Conservation (phyloP, 2,329 filamentous ascomycete genomes). For the Aplosporella prunicola region DNA sequence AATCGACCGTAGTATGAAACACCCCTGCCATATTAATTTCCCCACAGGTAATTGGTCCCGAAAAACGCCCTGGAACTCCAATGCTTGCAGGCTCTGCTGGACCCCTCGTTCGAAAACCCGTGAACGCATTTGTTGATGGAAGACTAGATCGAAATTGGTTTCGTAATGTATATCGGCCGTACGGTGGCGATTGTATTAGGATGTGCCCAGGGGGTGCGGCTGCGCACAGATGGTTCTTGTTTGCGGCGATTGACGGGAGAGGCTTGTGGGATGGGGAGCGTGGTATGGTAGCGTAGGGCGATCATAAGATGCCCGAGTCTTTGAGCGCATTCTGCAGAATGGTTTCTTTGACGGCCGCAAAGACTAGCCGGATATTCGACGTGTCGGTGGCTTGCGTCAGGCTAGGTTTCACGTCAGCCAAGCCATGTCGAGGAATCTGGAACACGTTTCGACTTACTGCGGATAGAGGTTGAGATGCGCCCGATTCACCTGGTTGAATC, state of each 20-base stretch:
- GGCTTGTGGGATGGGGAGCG: conserved; percentile 4
- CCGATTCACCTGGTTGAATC: conserved; percentile 96
- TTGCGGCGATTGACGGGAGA: conserved; percentile 10
- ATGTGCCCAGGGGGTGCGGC: conserved; percentile 11
- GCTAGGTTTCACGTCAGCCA: conserved; percentile 39
- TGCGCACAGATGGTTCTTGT: conserved; percentile 11
- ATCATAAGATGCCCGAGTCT: conserved; percentile 81
- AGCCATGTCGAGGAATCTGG: neutral
- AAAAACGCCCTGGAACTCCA: conserved; percentile 11
- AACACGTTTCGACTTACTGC: conserved; percentile 58
- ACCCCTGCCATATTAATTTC: conserved; percentile 8
- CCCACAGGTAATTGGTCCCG: conserved; percentile 4
- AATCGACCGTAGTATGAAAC: too few relatives aligned
- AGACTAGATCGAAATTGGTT: conserved; percentile 4
- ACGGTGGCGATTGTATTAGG: conserved; percentile 10
- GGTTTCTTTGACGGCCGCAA: conserved; percentile 96
- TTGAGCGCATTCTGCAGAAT: conserved; percentile 97
- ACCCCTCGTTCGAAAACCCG: conserved; percentile 11
- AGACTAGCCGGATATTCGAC: conserved; percentile 94
- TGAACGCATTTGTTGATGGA: conserved; percentile 8
- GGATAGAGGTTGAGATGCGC: conserved; percentile 95
- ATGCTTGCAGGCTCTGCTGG: conserved; percentile 7
- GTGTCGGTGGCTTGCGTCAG: conserved; percentile 98
- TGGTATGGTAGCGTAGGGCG: neutral
- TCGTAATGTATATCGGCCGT: conserved; percentile 11